Conservation (phyloP, 805 yeast species). For the Pichia nanzhaoensis region DNA sequence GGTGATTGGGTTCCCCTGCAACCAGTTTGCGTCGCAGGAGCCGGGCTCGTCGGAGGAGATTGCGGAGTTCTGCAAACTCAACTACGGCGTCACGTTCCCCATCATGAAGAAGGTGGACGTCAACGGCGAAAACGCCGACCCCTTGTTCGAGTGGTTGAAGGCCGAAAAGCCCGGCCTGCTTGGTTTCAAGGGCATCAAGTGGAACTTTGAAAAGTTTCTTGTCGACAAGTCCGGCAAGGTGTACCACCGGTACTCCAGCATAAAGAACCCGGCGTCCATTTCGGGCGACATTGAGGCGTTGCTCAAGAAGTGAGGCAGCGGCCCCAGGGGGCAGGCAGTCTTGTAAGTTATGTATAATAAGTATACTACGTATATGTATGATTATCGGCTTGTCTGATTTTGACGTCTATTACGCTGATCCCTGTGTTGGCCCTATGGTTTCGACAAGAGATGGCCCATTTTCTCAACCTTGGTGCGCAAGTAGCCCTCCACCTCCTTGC, state of each 20-base stretch:
- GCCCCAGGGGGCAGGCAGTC: neutral
- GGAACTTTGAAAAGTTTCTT: slow-evolving; percentile 59
- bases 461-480: slow-evolving; percentile 89
- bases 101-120: slow-evolving; percentile 81
- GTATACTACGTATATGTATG: neutral
- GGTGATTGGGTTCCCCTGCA: slow-evolving; percentile 83
- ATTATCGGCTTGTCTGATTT: neutral
- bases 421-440: slow-evolving; percentile 17
- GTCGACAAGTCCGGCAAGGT: slow-evolving; percentile 51
- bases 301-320: slow-evolving; percentile 28
- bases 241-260: slow-evolving; percentile 47
- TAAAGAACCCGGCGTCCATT: slow-evolving; percentile 58
- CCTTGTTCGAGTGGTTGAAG: slow-evolving; percentile 76
- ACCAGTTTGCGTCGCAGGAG: slow-evolving; percentile 81
- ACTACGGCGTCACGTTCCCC: slow-evolving; percentile 91
- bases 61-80: slow-evolving; percentile 62
- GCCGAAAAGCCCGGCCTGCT: slow-evolving; percentile 47
- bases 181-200: slow-evolving; percentile 61
- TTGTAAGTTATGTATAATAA: neutral
- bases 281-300: slow-evolving; percentile 53
- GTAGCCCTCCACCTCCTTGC: slow-evolving; percentile 87
- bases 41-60: slow-evolving; percentile 66
- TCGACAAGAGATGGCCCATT: slow-evolving; percentile 88
- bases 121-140: slow-evolving; percentile 75
- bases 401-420: neutral